Evolutionary conservation across 2,329 filamentous ascomycete genomes (phyloP), one percentile per base, ranked within the genome.

Genomic region (Plectosphaerella plurivora): DNA sequence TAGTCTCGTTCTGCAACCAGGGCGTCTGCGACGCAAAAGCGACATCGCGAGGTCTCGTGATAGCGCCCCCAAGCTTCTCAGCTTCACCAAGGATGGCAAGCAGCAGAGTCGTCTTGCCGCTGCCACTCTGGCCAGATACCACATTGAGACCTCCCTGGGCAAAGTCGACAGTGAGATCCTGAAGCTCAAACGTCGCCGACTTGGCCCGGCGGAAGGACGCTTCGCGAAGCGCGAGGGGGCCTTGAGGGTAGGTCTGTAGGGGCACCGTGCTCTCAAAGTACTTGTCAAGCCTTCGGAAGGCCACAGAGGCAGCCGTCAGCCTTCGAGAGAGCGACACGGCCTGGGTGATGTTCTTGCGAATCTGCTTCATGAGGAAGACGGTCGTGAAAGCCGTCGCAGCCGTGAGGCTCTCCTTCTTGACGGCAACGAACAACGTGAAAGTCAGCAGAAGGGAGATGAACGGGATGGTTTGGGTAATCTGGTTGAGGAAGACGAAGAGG

Each of bases 321-420:
- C 63, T 62, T 49, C 71, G 68, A 12, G 70, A 73, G 55, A 78
- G 67, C 16, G 68, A 68, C 24, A 76, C 78, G 6, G 75, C 68
- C 68, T 77, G 77, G 51, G 72, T 70, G 44, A 82, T 69, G 51
- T 82, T 80, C 48, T 72, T 68, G 16, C 80, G 74, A 51, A 84
- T 69, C 2, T 73, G 79, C 57, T 76, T 74, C 57, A 82, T 73
- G 8, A 84, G 69, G 8, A 72, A 75, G 9, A 82, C 71, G 2
- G 80, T 75, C 3, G 81, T 83, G 57, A 83, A 84, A 10, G 80
- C 81, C 39, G 78, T 70, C n/a, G 79, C 76, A 12, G 81, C 79
- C 9, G 77, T 76, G 14, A 84, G 68, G 4, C 71, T 71, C 53
- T 73, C 66, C 50, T 74, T 68, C 24, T 73, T 70, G 12, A 79